Conservation (phyloP, 2,329 filamentous ascomycete genomes). For the Hymenoscyphus fraxineus region DNA sequence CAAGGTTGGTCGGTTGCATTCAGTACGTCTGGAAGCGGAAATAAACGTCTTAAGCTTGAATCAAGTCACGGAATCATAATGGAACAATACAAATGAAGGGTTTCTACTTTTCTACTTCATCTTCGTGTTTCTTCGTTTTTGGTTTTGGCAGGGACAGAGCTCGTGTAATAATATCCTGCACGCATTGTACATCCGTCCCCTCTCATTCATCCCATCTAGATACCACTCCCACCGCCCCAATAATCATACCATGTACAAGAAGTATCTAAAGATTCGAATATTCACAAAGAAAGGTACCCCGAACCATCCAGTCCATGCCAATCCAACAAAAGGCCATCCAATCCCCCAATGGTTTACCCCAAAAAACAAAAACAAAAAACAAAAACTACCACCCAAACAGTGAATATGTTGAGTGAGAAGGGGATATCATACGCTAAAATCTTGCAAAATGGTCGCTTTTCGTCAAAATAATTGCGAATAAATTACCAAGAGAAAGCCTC, state of each 20-base stretch:
- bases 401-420: not conserved
- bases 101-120: not conserved
- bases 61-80: not conserved
- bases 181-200: not conserved
- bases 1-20: not conserved
- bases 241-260: constrained; percentile 1
- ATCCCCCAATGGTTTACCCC: not conserved
- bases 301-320: not conserved
- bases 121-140: not conserved
- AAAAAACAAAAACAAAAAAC: not conserved
- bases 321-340: not conserved
- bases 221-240: not conserved
- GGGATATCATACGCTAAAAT: constrained; percentile 3
- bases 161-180: not conserved
- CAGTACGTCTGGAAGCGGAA: not conserved
- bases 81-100: not conserved
- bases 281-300: not conserved
- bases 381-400: not conserved
- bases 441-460: not conserved
- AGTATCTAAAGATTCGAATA: not conserved
- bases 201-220: not conserved
- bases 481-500: constrained; percentile 67
- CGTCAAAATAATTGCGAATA: not conserved
- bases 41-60: not conserved
- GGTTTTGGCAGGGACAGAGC: not conserved